A percentile compares a stretch with the other conserved stretches of the same genome.
phyloP scores from a whole-genome alignment of 768 basidiomycete genomes.

The Lepiota brunneoincarnata region DNA sequence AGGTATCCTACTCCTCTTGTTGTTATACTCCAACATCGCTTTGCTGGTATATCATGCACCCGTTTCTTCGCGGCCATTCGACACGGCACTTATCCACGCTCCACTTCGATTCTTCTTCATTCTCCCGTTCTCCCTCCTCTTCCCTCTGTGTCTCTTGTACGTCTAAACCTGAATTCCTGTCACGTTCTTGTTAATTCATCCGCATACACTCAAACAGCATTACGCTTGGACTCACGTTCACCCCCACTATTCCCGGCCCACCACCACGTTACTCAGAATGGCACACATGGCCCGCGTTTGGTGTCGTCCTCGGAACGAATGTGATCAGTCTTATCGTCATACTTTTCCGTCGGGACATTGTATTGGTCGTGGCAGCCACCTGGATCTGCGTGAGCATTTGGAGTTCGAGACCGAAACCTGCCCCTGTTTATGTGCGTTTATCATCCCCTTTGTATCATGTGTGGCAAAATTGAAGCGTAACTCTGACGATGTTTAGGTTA shows the following conservation, averaged over 20 bases:
- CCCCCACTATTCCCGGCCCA: slow-evolving; percentile 38
- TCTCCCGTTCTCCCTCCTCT: slow-evolving; percentile 53
- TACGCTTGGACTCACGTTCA: slow-evolving; percentile 62
- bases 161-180: slow-evolving; percentile 19
- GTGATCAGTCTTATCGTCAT: slow-evolving; percentile 54
- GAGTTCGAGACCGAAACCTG: slow-evolving; percentile 58
- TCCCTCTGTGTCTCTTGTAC: slow-evolving; percentile 59
- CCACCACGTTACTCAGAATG: slow-evolving; percentile 54
- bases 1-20: slow-evolving; percentile 62
- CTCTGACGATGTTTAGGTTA: slow-evolving; percentile 38
- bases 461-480: neutral
- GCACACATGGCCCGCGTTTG: slow-evolving; percentile 74
- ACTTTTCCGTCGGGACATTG: slow-evolving; percentile 57
- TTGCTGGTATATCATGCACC: slow-evolving; percentile 74
- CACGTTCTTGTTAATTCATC: neutral
- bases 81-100: slow-evolving; percentile 82
- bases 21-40: slow-evolving; percentile 78
- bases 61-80: slow-evolving; percentile 58
- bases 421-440: slow-evolving; percentile 57
- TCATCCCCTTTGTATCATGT: neutral
- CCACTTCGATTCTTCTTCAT: slow-evolving; percentile 73
- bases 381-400: slow-evolving; percentile 74
- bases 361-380: slow-evolving; percentile 72
- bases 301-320: slow-evolving; percentile 65
- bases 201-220: slow-evolving; percentile 45